phyloP scores from a whole-genome alignment of 257 asterid genomes.

The Solanum etuberosum region DNA sequence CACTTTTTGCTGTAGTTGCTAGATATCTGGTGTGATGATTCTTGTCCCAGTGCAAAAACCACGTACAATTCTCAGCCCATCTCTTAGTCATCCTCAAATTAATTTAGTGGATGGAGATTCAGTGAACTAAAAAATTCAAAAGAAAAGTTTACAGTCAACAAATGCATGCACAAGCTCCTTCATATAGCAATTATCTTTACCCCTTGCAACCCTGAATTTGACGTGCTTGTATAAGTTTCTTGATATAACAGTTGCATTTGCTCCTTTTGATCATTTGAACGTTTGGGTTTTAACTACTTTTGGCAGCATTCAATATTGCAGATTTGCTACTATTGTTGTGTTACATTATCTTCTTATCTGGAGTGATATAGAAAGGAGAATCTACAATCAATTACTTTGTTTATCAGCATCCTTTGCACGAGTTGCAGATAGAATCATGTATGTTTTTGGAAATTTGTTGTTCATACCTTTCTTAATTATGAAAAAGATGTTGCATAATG shows the following conservation, averaged over 20 bases:
- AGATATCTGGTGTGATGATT: not conserved
- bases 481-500: not conserved
- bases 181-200: not conserved
- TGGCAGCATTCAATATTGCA: not conserved
- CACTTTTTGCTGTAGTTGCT: not conserved
- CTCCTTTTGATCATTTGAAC: not conserved
- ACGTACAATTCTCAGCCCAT: not conserved
- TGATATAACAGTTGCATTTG: not conserved
- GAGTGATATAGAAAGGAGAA: not conserved
- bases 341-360: not conserved
- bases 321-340: not conserved
- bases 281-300: not conserved
- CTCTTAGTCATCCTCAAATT: not conserved
- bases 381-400: not conserved
- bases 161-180: not conserved
- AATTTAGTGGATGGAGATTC: not conserved
- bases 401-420: not conserved
- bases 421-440: not conserved
- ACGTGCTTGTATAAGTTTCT: not conserved
- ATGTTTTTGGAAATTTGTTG: not conserved
- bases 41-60: not conserved
- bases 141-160: not conserved
- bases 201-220: not conserved
- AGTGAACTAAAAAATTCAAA: not conserved
- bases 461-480: not conserved